Percentiles rank a stretch among this genome's conserved stretches.
phyloP scores from a whole-genome alignment of 1,284 basidiomycete genomes.

The Leccinum olivaceoglutinosum region DNA sequence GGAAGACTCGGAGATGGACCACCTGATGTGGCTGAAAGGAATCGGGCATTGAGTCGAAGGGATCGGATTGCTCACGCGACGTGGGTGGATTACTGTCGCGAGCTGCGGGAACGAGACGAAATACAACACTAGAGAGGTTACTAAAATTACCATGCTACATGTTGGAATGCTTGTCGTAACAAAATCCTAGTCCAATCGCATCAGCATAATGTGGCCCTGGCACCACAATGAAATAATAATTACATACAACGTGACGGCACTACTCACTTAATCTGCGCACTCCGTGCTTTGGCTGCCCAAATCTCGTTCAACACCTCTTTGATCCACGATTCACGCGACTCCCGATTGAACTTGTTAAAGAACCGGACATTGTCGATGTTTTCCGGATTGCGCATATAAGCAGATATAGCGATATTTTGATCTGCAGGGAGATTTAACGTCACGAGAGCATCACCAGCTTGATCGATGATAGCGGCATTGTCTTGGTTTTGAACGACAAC shows the following conservation, averaged over 20 bases:
- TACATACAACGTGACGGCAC: background rate
- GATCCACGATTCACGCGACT: background rate
- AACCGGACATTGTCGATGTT: background rate
- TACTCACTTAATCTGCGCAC: background rate
- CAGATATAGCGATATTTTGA: background rate
- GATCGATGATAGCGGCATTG: background rate
- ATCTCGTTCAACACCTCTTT: background rate
- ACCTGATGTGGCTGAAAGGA: slow-evolving; percentile 3
- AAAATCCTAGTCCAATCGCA: background rate
- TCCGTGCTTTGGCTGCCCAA: background rate
- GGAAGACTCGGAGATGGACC: slow-evolving; percentile 4
- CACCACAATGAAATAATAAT: background rate
- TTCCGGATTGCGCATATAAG: slow-evolving; percentile 1
- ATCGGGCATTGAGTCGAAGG: background rate
- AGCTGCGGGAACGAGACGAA: background rate
- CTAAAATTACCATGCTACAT: background rate
- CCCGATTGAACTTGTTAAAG: background rate
- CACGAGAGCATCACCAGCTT: background rate
- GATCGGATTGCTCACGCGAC: slow-evolving; percentile 15
- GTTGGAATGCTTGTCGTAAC: background rate
- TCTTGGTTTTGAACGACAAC: background rate
- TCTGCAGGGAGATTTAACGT: background rate
- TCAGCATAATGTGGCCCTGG: background rate
- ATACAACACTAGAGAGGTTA: background rate
- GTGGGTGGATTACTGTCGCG: slow-evolving; percentile 12